A percentile compares a stretch with the other conserved stretches of the same genome.
Conservation (phyloP, 192 early-diverging fungal genomes). For the Paraglomus brasilianum region DNA sequence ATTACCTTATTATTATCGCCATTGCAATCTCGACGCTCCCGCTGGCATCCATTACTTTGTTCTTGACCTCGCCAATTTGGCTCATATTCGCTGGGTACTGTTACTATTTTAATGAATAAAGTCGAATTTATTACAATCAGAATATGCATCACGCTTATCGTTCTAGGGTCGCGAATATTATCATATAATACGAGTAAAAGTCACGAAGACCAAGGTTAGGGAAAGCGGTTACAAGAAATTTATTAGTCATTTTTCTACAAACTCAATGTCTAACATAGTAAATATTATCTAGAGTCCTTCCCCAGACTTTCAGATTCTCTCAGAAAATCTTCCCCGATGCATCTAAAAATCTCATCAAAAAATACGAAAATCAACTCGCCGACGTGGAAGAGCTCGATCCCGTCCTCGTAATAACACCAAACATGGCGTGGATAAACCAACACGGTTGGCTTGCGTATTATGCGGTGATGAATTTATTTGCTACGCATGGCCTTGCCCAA, state of each 20-base stretch:
- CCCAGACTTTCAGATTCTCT: neutral
- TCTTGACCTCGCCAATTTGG: too few species aligned
- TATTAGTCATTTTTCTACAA: neutral
- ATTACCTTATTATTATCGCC: too few species aligned
- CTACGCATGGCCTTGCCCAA: neutral
- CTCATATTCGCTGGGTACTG: too few species aligned
- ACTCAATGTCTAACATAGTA: conserved; percentile 2
- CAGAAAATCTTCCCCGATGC: neutral
- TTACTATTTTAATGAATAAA: too few species aligned
- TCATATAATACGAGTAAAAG: too few species aligned
- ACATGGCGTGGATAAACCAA: neutral
- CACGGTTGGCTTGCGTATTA: neutral
- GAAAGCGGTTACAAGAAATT: too few species aligned
- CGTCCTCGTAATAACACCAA: neutral
- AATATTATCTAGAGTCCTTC: conserved; percentile 8
- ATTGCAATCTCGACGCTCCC: too few species aligned
- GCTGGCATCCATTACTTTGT: too few species aligned
- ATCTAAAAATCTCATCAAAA: neutral
- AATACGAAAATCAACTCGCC: neutral
- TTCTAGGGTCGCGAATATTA: too few species aligned
- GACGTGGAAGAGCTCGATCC: neutral
- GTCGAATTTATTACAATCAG: too few species aligned
- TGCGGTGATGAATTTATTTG: neutral
- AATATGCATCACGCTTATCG: too few species aligned
- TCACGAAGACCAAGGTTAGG: too few species aligned